Base-by-base conservation (phyloP, 2,329 filamentous ascomycete species). In the Aspergillus tubingensis region DNA sequence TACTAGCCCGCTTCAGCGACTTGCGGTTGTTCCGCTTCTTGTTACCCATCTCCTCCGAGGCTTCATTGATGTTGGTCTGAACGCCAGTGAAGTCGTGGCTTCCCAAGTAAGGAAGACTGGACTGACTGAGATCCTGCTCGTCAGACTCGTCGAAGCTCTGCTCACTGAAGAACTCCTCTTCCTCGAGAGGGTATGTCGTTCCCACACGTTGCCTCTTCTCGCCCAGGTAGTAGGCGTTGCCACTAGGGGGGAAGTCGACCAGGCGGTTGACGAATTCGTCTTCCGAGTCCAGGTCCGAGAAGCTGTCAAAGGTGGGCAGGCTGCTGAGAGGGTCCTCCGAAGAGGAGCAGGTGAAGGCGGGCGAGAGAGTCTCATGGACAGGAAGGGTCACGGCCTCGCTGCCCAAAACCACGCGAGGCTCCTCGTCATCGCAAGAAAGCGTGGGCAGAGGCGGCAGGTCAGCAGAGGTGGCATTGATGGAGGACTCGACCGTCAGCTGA, bases 251-350 rank as follows among this genome's bases (percentile, higher is more conserved):
- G 66, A 92, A 89, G 71, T 91, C 87, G 65, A 92, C 88, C 8
- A 96, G 84, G 58, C 85, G 85, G 74, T 86, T 88, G 69, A 87
- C 85, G 70, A 96, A 92, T 74, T 95, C 91, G 83, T 96, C 91
- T 70, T 96, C 93, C 0, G 91, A 92, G 75, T 96, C 93, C 59
- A 96, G 84, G 70, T 96, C 92, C 23, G 93, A 95, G 67, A 96
- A 86, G 66, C 92, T 90, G 76, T 96, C 91, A 68, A 96, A 96
- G 8, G 84, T 82, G 25, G 90, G 88, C 30, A 95, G 83, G 23
- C 85, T 85, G 79, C 84, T 77, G 64, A 83, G 80, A 59, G 79
- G 76, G 66, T 84, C 80, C 67, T 82, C 77, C 58, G 71, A 73
- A 58, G 71, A 73, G 44, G 77, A 74, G 67, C 68, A 79, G 72